A percentile compares a stretch with the other conserved stretches of the same genome.
These are phyloP conservation scores for Zymoseptoria pseudotritici DNA, from an alignment of 2,329 filamentous ascomycete species.

Conservation along the genomic window DNA sequence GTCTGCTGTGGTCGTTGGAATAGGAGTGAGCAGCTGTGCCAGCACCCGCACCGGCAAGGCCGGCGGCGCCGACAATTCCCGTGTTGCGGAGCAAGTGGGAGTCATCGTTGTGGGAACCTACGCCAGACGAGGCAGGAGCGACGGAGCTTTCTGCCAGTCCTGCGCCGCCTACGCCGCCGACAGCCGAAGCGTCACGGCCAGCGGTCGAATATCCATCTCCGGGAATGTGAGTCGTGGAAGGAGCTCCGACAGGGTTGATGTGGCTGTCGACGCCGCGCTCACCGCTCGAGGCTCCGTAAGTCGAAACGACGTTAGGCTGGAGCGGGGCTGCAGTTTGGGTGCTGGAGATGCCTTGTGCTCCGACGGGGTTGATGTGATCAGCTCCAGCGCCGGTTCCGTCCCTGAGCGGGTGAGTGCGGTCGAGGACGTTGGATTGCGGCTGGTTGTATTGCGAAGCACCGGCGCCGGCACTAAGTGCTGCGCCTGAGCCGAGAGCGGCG, in stretches of 20 bases:
- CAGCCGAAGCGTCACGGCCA: conserved; percentile 2
- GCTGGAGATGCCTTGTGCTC: conserved; percentile 2
- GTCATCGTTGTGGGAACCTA: background rate
- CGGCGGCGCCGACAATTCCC: conserved; percentile 4
- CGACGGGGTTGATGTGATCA: conserved; percentile 6
- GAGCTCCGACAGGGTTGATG: conserved; percentile 14
- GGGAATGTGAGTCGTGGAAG: background rate
- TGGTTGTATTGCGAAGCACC: background rate
- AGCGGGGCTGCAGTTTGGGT: background rate
- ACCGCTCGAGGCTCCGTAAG: background rate
- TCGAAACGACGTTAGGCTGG: background rate
- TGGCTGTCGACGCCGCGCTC: conserved; percentile 1
- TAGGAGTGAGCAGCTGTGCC: conserved; percentile 1
- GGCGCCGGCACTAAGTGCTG: background rate
- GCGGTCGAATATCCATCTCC: background rate
- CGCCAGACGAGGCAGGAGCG: background rate
- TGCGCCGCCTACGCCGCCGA: too few relatives aligned
- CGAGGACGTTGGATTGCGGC: background rate
- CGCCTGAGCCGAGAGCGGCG: background rate
- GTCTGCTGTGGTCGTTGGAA: background rate
- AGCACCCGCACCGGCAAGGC: background rate
- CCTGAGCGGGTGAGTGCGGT: background rate
- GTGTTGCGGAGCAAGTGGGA: background rate
- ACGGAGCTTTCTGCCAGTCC: background rate
- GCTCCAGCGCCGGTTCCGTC: background rate